These are phyloP conservation scores for Echium plantagineum DNA, from an alignment of 257 asterid species.

Conservation along the genomic window DNA sequence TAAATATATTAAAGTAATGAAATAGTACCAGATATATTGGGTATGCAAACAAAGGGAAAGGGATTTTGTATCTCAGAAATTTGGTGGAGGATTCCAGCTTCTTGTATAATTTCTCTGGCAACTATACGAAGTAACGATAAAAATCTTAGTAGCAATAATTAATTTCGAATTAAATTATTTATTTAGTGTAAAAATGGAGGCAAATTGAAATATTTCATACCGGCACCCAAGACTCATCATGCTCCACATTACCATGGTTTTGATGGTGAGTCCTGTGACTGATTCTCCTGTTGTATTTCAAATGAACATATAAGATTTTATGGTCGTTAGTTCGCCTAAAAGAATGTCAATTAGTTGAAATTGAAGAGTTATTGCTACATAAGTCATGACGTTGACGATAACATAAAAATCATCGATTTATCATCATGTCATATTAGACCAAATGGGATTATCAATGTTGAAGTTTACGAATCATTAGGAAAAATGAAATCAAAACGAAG, in stretches of 20 bases:
- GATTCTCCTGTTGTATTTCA: slow-evolving; percentile 33
- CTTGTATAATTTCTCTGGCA: slow-evolving; percentile 17
- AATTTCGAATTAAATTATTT: too few relatives aligned
- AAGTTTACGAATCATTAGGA: not conserved
- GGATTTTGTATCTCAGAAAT: slow-evolving; percentile 44
- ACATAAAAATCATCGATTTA: too few relatives aligned
- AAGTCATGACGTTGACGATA: too few relatives aligned
- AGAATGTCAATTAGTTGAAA: too few relatives aligned
- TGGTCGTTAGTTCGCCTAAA: too few relatives aligned
- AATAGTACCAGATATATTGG: slow-evolving; percentile 51
- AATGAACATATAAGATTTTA: not conserved
- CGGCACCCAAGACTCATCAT: slow-evolving; percentile 73
- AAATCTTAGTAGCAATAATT: too few relatives aligned
- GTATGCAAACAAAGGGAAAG: slow-evolving; percentile 69
- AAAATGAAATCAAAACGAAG: not conserved
- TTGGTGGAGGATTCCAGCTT: slow-evolving; percentile 6
- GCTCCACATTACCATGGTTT: slow-evolving; percentile 61
- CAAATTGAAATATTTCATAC: slow-evolving; percentile 15
- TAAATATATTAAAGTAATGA: not conserved
- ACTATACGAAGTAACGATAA: not conserved
- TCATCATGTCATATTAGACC: too few relatives aligned
- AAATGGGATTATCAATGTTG: too few relatives aligned
- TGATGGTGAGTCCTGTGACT: slow-evolving; percentile 73
- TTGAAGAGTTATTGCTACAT: too few relatives aligned
- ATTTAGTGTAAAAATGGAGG: not conserved